Base-by-base conservation (phyloP, 2,329 filamentous ascomycete genomes). In the Polytolypa hystricis region DNA sequence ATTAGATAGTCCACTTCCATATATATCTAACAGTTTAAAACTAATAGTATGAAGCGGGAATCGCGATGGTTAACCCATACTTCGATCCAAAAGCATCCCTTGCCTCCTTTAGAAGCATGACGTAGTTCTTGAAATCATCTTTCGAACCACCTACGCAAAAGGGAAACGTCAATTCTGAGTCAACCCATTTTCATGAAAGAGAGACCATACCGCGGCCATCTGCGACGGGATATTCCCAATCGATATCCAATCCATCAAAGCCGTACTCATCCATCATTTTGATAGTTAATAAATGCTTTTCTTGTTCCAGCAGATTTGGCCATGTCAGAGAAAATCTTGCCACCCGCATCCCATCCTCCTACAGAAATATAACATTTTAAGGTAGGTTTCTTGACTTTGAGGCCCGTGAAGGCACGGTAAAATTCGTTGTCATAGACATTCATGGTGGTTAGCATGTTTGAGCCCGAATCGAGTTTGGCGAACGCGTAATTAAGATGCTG, bases 401-500 rank as follows among this genome's bases (percentile, higher is more conserved):
- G 20, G 18, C 29, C 19, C 3, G 28, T 39, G 35, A 38, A 41
- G 3, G 11, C 19, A 16, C 15, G 25, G 31, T 35, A 35, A 19
- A 39, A 39, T 15, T 30, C 20, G 6, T 35, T 6, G 11, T 30
- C 29, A 23, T 31, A 34, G 16, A 10, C 10, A 15, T 34, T 11
- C 39, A 32, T 37, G 25, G 35, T 18, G 20, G 17, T 28, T 5
- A 41, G 15, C 3, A 20, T 25, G 25, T 21, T 29, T 23, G 33
- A 20, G 4, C 30, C 16, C 10, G 37, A 25, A 14, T 36, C 20
- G n/a, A 42, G 36, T 19, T 32, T 28, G 4, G 56, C 58, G 34
- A 67, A 68, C 0, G 64, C 58, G 25, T 50, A 56, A 40, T 57
- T 57, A 30, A 58, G 38, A 38, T 55, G 44, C 5, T 46, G 5